phyloP scores from a whole-genome alignment of 176 grass and related monocot species.

The Hordeum vulgare region MorexV3_pseudomolecules_assembly NC_058524.1:610613028-610613527 shows the following conservation, averaged over 20 bases:
- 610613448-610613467: background rate
- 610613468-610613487: background rate
- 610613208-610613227: background rate
- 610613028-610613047: background rate
- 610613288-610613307: too few species aligned
- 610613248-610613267: background rate
- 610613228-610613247: background rate
- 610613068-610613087: slow-evolving; percentile 37
- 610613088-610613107: slow-evolving; percentile 78
- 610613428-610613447: background rate
- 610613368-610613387: background rate
- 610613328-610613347: background rate
- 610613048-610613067: slow-evolving; percentile 16
- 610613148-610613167: background rate
- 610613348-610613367: background rate
- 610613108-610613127: slow-evolving; percentile 55
- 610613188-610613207: background rate
- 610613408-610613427: background rate
- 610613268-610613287: too few species aligned
- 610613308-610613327: too few species aligned
- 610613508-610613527: slow-evolving; percentile 10
- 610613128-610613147: background rate
- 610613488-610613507: slow-evolving; percentile 14
- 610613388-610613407: background rate
- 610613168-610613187: background rate